Evolutionary conservation across 305 asterid species (phyloP).

Genomic region (Plantago lanceolata): DNA sequence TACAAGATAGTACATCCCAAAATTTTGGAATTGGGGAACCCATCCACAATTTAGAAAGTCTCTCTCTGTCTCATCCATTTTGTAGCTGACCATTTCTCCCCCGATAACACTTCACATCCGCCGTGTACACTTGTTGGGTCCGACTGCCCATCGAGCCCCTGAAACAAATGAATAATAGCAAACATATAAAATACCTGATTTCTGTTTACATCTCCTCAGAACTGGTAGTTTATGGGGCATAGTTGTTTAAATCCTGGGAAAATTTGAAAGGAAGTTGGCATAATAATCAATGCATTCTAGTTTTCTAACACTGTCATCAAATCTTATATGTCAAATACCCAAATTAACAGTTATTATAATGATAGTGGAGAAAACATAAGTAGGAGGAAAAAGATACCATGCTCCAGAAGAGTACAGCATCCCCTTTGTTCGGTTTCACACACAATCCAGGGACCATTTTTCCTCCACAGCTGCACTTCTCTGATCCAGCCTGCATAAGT

Average conservation of each 20-base stretch:
- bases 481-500: slow-evolving; percentile 61
- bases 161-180: slow-evolving; percentile 8
- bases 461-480: slow-evolving; percentile 84
- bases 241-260: no score
- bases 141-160: slow-evolving; percentile 77
- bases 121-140: slow-evolving; percentile 75
- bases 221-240: neutral
- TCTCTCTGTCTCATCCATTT: slow-evolving; percentile 81
- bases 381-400: slow-evolving; percentile 56
- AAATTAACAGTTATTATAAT: no score
- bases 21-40: neutral
- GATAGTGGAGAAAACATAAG: neutral
- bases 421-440: slow-evolving; percentile 81
- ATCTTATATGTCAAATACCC: no score
- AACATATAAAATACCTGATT: neutral
- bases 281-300: neutral
- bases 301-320: no score
- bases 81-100: slow-evolving; percentile 94
- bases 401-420: slow-evolving; percentile 97
- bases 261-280: neutral
- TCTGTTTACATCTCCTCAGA: no score
- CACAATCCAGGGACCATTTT: slow-evolving; percentile 65
- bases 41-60: slow-evolving; percentile 22
- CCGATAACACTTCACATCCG: slow-evolving; percentile 70
- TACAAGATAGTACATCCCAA: no score